Evolutionary conservation across 2,329 filamentous ascomycete genomes (phyloP), one percentile per base, ranked within the genome.

Genomic region (Xylaria sp.): DNA sequence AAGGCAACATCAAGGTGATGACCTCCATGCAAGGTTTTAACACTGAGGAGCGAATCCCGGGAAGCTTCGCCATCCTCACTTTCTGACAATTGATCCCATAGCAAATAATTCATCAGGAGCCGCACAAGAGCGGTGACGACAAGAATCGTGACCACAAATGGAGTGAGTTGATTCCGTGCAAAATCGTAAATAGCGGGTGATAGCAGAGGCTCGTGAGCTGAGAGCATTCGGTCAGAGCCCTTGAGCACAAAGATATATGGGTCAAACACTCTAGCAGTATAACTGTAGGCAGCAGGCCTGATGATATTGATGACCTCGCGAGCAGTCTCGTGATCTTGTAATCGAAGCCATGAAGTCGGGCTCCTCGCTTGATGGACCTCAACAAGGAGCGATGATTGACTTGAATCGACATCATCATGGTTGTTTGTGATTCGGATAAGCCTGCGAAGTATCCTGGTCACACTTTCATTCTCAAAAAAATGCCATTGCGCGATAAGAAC

Each of bases 251-350:
- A 90, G 2, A 93, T 85, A 3, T 93, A 79, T 1, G 92, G 92
- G 45, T 94, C 89, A 74, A 91, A 92, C 0, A 94, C 90, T 50
- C 86, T 86, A 25, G 92, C 91, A 20, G 92, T 82, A 75, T 93
- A 92, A 76, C 88, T 91, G 73, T 92, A 85, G 1, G 89, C 86
- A 61, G 85, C 82, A 6, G 92, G 92, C 70, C 92, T 93, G 72
- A 94, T 86, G 36, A 92, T 86, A n/a, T 87, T 85, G 75, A 94
- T 92, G 17, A 94, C 86, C 74, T 94, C 92, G 42, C 86, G 86
- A 2, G 91, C 92, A 0, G 91, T 93, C 73, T 92, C 90, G 72
- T 93, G 91, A 72, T 94, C 92, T 76, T 94, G 92, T 63, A 93
- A 83, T 29, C 87, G 86, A 56, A 94, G 82, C 92, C 92, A 95